Percentiles rank a stretch among this genome's conserved stretches.
These are phyloP conservation scores for Saccharomyces kudriavzevii DNA, from an alignment of 805 yeast species.

Conservation along the genomic window DNA sequence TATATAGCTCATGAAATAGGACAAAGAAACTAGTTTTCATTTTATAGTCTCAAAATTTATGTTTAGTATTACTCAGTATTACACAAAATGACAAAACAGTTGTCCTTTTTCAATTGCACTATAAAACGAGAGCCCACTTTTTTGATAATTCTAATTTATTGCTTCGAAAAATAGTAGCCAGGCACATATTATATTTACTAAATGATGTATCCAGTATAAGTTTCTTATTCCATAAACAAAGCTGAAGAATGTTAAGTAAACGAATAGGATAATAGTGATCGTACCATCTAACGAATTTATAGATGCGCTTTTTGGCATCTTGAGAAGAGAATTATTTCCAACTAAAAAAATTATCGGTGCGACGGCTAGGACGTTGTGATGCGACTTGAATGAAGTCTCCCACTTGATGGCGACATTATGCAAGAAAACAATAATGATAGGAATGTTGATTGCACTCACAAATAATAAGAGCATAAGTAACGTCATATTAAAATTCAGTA, in stretches of 20 bases:
- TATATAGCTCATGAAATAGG: background rate
- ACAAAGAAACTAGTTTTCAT: background rate
- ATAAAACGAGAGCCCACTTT: too few relatives aligned
- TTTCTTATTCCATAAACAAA: slow-evolving; percentile 71
- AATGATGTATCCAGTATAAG: slow-evolving; percentile 76
- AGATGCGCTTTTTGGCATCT: slow-evolving; percentile 33
- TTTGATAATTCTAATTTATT: background rate
- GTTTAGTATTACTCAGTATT: background rate
- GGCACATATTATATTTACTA: slow-evolving; percentile 57
- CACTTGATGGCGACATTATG: slow-evolving; percentile 71
- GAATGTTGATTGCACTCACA: slow-evolving; percentile 71
- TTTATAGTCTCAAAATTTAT: background rate
- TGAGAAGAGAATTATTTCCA: slow-evolving; percentile 44
- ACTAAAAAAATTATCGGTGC: slow-evolving; percentile 60
- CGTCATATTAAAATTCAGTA: slow-evolving; percentile 54
- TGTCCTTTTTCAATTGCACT: background rate
- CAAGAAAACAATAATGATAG: slow-evolving; percentile 70
- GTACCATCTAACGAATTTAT: slow-evolving; percentile 22
- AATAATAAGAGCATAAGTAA: slow-evolving; percentile 62
- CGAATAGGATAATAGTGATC: slow-evolving; percentile 34
- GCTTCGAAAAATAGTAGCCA: slow-evolving; percentile 13
- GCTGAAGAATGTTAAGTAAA: slow-evolving; percentile 52
- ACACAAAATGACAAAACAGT: background rate
- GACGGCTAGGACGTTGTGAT: slow-evolving; percentile 73
- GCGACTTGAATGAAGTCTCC: slow-evolving; percentile 80